Base-by-base conservation (phyloP, 2,329 filamentous ascomycete species). In the Leptographium flavum region DNA sequence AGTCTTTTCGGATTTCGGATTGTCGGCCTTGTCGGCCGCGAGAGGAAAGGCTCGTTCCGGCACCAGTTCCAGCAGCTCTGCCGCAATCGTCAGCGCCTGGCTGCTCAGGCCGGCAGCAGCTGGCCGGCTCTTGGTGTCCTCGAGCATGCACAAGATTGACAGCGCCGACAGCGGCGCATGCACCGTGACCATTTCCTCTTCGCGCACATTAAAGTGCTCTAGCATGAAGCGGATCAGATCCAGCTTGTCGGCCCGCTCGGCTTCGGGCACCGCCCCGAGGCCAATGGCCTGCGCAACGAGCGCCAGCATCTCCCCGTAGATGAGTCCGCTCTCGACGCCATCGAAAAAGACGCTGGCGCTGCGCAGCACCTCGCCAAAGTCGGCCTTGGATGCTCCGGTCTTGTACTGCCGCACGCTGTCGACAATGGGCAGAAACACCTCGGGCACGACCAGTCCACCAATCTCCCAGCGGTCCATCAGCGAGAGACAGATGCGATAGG, bases 401-500 rank as follows among this genome's bases (percentile, higher is more conserved):
- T 87, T 81, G 63, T 87, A 96, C 39, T 70, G 66, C 52, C 81
- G 79, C 32, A 94, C 81, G 54, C 82, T 93, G 57, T 81, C 74
- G 54, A 98, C 76, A 23, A 90, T 80, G 4, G 88, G 84, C 14
- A 95, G 68, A 57, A 98, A 96, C 14, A 96, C 76, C 49, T 87
- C 81, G 0, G 88, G 85, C 2, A 96, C 82, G 39, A 98, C 79
- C 17, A 90, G 70, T 2, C 87, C 87, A 27, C 92, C 92, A 52
- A 98, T 90, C 60, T 98, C 92, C 88, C 87, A 96, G 47, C 88
- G 80, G 63, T 98, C 92, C 92, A 98, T 96, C 43, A 98, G 69
- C 15, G 93, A 95, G 3, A 96, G 72, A 56, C 87, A 93, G 50
- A 96, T 86, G 46, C 88, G 80, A 58, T 94, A 95, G 0, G 92